Conservation (phyloP, 106 monocot species). For the Ottelia alismoides region DNA sequence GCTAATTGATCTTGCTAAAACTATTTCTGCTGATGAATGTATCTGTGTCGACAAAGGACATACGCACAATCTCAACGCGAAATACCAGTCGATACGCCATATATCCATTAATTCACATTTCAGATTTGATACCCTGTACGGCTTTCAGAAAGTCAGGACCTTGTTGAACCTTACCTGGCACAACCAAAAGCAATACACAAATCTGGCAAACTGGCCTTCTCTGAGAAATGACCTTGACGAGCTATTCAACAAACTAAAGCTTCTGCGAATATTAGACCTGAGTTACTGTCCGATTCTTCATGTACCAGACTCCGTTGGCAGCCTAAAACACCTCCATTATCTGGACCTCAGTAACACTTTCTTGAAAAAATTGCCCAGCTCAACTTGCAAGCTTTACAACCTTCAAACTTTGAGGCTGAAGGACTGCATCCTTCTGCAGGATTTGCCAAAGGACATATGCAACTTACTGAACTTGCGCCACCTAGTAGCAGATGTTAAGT, state of each 20-base stretch:
- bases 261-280: conserved; percentile 20
- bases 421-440: conserved; percentile 1
- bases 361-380: conserved; percentile 9
- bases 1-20: conserved; percentile 1
- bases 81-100: background rate
- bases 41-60: background rate
- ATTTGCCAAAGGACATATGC: conserved; percentile 6
- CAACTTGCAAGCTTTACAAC: conserved; percentile 12
- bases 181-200: no score
- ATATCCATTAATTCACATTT: background rate
- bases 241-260: conserved; percentile 10
- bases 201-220: no score
- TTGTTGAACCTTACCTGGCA: background rate
- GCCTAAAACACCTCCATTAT: conserved; percentile 19
- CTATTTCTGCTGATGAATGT: conserved; percentile 11
- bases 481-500: conserved; percentile 3
- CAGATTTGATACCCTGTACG: background rate
- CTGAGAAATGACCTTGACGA: background rate
- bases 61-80: background rate
- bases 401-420: conserved; percentile 26
- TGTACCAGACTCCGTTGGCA: conserved; percentile 14
- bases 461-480: conserved; percentile 16
- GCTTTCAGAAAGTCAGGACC: conserved; percentile 3
- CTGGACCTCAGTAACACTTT: conserved; percentile 10
- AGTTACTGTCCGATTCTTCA: conserved; percentile 12